Evolutionary conservation across 179 eudicot species (phyloP).

Genomic region (Camellia oleifera): DNA sequence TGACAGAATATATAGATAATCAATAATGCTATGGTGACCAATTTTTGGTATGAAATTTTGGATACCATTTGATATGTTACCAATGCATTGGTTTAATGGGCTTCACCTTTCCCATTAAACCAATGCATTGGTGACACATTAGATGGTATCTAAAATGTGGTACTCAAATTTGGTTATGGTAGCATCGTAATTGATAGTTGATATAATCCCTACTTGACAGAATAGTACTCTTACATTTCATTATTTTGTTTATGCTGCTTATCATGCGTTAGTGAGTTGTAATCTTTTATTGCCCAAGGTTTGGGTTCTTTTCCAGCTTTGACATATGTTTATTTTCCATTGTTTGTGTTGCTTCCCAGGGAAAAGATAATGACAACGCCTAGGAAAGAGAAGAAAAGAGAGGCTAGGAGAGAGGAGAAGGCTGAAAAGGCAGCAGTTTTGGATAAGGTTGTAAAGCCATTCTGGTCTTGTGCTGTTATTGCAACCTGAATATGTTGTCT

Average conservation of each 20-base stretch:
- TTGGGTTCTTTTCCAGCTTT: neutral
- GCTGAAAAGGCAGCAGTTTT: slow-evolving; percentile 85
- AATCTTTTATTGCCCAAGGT: neutral
- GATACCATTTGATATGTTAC: too few species aligned
- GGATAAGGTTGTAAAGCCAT: slow-evolving; percentile 46
- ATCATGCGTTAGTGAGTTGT: neutral
- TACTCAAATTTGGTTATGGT: too few species aligned
- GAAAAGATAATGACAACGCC: slow-evolving; percentile 83
- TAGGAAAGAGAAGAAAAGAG: slow-evolving; percentile 69
- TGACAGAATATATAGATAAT: neutral
- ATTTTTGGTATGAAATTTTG: too few species aligned
- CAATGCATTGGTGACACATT: too few species aligned
- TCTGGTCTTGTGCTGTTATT: neutral
- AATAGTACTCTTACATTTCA: too few species aligned
- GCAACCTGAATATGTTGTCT: neutral
- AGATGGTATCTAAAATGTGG: too few species aligned
- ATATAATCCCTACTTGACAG: too few species aligned
- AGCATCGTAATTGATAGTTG: too few species aligned
- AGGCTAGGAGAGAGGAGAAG: slow-evolving; percentile 79
- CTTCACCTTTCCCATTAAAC: too few species aligned
- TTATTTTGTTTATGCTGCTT: neutral
- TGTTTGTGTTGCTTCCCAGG: slow-evolving; percentile 28
- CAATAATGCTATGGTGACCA: too few species aligned
- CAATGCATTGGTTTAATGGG: too few species aligned
- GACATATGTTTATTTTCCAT: neutral